Evolutionary conservation across 495 filamentous ascomycete species (phyloP).

Genomic region (Cladorrhinum samala): DNA sequence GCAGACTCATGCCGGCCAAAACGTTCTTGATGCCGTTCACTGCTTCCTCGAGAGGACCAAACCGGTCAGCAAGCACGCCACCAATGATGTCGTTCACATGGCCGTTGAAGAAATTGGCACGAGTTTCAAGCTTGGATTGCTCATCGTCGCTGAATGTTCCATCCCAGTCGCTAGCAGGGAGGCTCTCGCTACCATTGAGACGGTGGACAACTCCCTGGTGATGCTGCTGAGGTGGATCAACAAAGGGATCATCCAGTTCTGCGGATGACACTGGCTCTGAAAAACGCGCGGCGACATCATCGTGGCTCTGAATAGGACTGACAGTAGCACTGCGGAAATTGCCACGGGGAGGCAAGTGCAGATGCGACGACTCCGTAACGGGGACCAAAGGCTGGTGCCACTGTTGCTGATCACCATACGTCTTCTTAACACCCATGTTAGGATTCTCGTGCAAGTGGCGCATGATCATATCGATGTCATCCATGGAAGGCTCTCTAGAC

Average conservation of each 20-base stretch:
- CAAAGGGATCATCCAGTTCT: constrained; percentile 44
- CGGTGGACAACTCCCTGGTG: constrained; percentile 57
- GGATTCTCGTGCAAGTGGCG: constrained; percentile 69
- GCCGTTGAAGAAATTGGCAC: constrained; percentile 74
- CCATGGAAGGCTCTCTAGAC: constrained; percentile 53
- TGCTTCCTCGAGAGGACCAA: constrained; percentile 73
- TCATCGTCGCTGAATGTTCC: constrained; percentile 76
- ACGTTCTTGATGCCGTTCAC: constrained; percentile 67
- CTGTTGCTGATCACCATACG: constrained; percentile 39
- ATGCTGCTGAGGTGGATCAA: constrained; percentile 36
- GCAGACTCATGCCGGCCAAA: constrained; percentile 40
- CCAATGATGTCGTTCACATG: constrained; percentile 82
- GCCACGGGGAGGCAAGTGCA: constrained; percentile 48
- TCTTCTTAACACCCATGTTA: constrained; percentile 62
- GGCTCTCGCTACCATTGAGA: constrained; percentile 56
- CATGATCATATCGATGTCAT: constrained; percentile 84
- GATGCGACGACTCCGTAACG: constrained; percentile 44
- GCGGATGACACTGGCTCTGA: constrained; percentile 30
- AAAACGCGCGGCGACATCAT: constrained; percentile 31
- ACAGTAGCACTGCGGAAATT: constrained; percentile 64
- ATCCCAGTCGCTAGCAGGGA: constrained; percentile 84
- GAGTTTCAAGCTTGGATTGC: constrained; percentile 68
- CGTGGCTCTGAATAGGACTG: constrained; percentile 66
- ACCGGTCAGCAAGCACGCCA: constrained; percentile 63
- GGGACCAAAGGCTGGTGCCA: constrained; percentile 37